Evolutionary conservation across 2,329 filamentous ascomycete species (phyloP).

Genomic region (Monosporascus sp.): DNA sequence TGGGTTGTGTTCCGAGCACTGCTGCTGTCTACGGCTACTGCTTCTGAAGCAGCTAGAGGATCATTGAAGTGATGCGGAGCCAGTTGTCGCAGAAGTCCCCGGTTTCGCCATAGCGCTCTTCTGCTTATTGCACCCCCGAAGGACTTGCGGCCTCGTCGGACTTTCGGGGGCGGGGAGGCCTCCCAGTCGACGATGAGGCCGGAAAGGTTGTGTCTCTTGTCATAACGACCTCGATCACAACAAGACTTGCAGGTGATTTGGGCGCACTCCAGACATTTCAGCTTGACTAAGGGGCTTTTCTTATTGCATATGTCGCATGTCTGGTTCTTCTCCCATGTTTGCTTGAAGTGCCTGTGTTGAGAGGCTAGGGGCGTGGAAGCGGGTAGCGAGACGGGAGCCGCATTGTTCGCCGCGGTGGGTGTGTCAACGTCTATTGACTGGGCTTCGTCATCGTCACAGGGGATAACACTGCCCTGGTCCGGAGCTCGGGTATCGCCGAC

Average conservation of each 20-base stretch:
- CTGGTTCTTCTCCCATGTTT: background rate
- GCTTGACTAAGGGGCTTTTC: background rate
- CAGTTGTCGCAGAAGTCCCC: background rate
- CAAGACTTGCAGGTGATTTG: background rate
- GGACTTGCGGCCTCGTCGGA: background rate
- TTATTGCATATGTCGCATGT: background rate
- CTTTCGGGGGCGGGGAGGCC: background rate
- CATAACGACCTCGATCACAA: background rate
- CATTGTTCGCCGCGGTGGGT: background rate
- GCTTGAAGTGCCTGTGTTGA: conserved; percentile 2
- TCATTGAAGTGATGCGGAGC: background rate
- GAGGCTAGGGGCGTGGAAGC: conserved; percentile 4
- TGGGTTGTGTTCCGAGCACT: background rate
- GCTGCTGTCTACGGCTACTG: background rate
- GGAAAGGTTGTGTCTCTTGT: background rate
- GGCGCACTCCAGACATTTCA: background rate
- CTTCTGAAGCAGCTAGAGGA: background rate
- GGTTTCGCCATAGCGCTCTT: background rate
- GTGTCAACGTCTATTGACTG: background rate
- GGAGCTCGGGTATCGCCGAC: background rate
- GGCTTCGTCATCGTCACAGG: background rate
- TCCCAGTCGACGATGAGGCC: background rate
- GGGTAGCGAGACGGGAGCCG: background rate
- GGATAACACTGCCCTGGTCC: background rate
- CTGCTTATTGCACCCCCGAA: background rate